These are phyloP conservation scores for Ogataea hybrid DNA, from an alignment of 1,139 yeast genomes.

Conservation along the genomic window DNA sequence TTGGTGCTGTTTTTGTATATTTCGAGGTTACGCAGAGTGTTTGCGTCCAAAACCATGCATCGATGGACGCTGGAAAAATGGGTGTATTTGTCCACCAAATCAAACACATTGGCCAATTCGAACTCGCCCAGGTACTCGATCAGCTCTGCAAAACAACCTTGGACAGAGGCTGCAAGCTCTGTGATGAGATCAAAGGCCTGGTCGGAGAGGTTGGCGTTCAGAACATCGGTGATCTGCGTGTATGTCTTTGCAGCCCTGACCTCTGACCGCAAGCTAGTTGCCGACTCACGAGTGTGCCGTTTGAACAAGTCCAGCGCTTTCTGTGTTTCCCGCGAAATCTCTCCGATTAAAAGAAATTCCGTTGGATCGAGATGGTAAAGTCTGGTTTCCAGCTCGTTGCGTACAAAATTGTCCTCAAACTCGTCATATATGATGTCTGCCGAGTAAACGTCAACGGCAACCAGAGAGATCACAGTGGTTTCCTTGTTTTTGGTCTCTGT, in stretches of 20 bases:
- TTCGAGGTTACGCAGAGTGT: conserved; percentile 69
- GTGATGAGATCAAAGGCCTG: conserved; percentile 18
- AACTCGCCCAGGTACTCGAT: conserved; percentile 61
- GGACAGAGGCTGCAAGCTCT: conserved; percentile 10
- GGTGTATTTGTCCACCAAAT: conserved; percentile 46
- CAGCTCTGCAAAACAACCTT: conserved; percentile 46
- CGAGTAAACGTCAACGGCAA: conserved; percentile 73
- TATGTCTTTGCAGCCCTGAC: conserved; percentile 3
- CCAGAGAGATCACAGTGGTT: conserved; percentile 38
- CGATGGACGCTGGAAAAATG: conserved; percentile 47
- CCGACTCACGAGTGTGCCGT: conserved; percentile 2
- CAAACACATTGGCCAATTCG: conserved; percentile 55
- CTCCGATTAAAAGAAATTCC: conserved; percentile 54
- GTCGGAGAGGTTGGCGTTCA: conserved; percentile 12
- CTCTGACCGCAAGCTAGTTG: conserved; percentile 7
- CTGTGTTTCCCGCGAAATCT: conserved; percentile 35
- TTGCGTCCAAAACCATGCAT: conserved; percentile 68
- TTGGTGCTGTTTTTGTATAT: conserved; percentile 67
- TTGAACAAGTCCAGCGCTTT: conserved; percentile 28
- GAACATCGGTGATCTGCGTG: conserved; percentile 6
- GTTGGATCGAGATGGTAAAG: conserved; percentile 71
- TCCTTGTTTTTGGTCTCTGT: conserved; percentile 27
- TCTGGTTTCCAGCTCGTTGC: conserved; percentile 69
- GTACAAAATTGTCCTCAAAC: conserved; percentile 54
- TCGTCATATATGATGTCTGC: conserved; percentile 76